phyloP scores from a whole-genome alignment of 345 rosid genomes.

The Hibiscus mutabilis region DNA sequence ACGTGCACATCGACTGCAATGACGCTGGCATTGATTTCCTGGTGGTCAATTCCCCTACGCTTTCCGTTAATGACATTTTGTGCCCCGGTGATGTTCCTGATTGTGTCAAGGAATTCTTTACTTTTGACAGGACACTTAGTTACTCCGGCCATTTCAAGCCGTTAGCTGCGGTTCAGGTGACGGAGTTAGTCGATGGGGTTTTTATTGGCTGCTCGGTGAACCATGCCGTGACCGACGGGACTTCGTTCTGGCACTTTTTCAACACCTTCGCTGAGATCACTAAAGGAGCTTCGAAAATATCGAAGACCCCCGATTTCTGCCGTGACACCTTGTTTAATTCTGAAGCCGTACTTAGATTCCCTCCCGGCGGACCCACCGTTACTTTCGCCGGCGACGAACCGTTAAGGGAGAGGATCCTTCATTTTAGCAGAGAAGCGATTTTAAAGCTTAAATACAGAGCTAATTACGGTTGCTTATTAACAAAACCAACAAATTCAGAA shows the following conservation, averaged over 20 bases:
- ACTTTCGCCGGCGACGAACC: not conserved
- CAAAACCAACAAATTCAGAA: constrained; percentile 17
- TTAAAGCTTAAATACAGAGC: not conserved
- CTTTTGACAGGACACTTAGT: not conserved
- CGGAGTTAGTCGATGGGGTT: not conserved
- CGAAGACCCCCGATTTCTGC: not conserved
- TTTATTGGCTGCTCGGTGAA: not conserved
- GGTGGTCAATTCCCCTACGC: not conserved
- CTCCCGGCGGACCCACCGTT: not conserved
- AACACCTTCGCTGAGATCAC: not conserved
- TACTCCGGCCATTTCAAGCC: not conserved
- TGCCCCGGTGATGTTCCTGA: not conserved
- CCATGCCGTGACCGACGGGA: not conserved
- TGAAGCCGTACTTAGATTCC: not conserved
- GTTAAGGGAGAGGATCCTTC: not conserved
- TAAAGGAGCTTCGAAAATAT: not conserved
- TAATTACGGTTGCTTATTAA: not conserved
- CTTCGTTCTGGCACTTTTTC: not conserved
- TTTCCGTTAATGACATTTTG: not conserved
- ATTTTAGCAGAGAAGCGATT: not conserved
- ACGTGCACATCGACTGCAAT: not conserved
- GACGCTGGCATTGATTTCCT: not conserved
- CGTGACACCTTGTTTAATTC: not conserved
- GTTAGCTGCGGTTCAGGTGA: not conserved
- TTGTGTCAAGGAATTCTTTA: not conserved